Conservation (phyloP, 306 rosid species). For the Oemleria cerasiformis region DNA sequence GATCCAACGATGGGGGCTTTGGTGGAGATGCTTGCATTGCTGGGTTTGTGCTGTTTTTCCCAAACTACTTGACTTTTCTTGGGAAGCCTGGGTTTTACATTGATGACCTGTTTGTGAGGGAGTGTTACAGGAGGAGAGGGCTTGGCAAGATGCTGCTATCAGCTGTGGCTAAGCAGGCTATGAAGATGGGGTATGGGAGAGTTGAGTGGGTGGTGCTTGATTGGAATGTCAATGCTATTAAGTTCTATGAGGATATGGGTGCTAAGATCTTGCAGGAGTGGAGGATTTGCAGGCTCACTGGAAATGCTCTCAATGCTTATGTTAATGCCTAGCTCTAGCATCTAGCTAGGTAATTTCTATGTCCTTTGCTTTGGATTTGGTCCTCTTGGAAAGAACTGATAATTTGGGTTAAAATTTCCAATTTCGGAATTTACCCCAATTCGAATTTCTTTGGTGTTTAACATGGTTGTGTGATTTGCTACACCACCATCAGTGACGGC, state of each 20-base stretch:
- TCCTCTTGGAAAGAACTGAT: too few relatives aligned
- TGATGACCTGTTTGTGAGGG: slow-evolving; percentile 79
- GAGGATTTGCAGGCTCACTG: slow-evolving; percentile 83
- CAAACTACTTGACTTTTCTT: slow-evolving; percentile 59
- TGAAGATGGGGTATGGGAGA: slow-evolving; percentile 81
- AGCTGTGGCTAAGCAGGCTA: slow-evolving; percentile 82
- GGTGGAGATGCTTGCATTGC: slow-evolving; percentile 36
- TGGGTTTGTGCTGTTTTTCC: slow-evolving; percentile 78
- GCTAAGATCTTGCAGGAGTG: slow-evolving; percentile 68
- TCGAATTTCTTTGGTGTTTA: too few relatives aligned
- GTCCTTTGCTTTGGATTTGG: background rate
- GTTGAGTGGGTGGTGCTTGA: slow-evolving; percentile 91
- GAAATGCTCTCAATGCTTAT: slow-evolving; percentile 62
- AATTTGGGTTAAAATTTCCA: too few relatives aligned
- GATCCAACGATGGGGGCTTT: slow-evolving; percentile 15
- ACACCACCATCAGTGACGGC: too few relatives aligned
- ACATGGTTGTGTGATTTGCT: too few relatives aligned
- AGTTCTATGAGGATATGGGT: slow-evolving; percentile 76
- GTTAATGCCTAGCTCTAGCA: slow-evolving; percentile 15
- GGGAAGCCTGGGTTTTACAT: slow-evolving; percentile 75
- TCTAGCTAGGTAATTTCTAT: background rate
- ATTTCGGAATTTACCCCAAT: too few relatives aligned
- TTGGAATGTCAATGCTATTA: slow-evolving; percentile 75
- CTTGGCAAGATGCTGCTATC: slow-evolving; percentile 61
- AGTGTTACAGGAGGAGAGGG: slow-evolving; percentile 75